A percentile compares a stretch with the other conserved stretches of the same genome.
Evolutionary conservation across 2,329 filamentous ascomycete genomes (phyloP).

Genomic region (Fusarium drepaniforme): DNA sequence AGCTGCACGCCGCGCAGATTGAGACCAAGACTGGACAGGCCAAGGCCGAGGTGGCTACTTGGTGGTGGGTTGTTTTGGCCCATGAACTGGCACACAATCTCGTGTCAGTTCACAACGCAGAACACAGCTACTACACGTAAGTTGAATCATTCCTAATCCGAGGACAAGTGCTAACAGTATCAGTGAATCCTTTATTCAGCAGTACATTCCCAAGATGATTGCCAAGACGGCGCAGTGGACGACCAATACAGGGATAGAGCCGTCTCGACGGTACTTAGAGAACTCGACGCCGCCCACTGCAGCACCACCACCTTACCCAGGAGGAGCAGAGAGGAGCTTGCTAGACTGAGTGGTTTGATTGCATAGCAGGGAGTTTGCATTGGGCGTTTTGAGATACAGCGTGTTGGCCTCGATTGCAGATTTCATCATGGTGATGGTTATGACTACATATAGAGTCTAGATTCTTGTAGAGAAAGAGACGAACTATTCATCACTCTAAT

Average conservation of each 20-base stretch:
- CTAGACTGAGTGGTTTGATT: conserved; percentile 34
- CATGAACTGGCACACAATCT: conserved; percentile 98
- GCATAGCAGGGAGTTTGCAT: conserved; percentile 32
- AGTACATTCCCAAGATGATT: conserved; percentile 81
- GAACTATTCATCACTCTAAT: not conserved
- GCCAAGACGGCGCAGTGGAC: conserved; percentile 60
- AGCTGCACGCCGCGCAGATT: conserved; percentile 75
- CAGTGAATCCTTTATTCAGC: conserved; percentile 81
- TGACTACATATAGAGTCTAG: conserved; percentile 29
- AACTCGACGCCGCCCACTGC: conserved; percentile 11
- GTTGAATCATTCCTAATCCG: conserved; percentile 39
- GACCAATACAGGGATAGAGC: conserved; percentile 12
- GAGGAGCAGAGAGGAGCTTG: conserved; percentile 30
- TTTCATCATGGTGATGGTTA: not conserved
- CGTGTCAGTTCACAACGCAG: conserved; percentile 79
- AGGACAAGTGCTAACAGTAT: conserved; percentile 30
- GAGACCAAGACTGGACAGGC: conserved; percentile 54
- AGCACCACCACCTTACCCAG: conserved; percentile 25
- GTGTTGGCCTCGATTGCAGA: conserved; percentile 10
- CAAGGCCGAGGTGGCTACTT: conserved; percentile 78
- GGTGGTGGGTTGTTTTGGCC: conserved; percentile 96
- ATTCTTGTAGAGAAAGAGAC: conserved; percentile 10
- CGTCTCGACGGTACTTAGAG: conserved; percentile 15
- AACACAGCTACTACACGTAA: conserved; percentile 86
- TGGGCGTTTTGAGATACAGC: conserved; percentile 1